A percentile compares a stretch with the other conserved stretches of the same genome.
These are phyloP conservation scores for Candida dajiaensis DNA, from an alignment of 805 yeast genomes.

Conservation along the genomic window DNA sequence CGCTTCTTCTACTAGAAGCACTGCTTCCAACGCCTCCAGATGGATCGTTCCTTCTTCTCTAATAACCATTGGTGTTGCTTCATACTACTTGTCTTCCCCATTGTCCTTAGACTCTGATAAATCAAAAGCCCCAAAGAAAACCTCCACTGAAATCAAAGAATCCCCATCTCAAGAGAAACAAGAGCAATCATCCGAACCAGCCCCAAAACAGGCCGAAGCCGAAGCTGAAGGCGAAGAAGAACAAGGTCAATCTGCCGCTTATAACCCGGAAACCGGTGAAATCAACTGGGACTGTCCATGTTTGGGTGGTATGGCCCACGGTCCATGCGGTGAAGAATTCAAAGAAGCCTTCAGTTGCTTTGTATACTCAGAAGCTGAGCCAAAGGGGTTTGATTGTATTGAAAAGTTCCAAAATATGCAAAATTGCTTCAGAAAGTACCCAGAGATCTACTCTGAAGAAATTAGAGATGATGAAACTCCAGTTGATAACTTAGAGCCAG, in stretches of 20 bases:
- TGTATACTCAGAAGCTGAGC: slow-evolving; percentile 88
- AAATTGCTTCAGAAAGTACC: slow-evolving; percentile 85
- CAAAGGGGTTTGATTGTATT: slow-evolving; percentile 94
- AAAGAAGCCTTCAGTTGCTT: slow-evolving; percentile 93
- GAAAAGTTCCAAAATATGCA: slow-evolving; percentile 90
- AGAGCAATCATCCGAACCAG: slow-evolving; percentile 2
- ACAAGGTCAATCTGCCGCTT: slow-evolving; percentile 59
- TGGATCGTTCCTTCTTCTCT: slow-evolving; percentile 17
- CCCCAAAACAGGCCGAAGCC: slow-evolving; percentile 16
- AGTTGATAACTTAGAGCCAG: slow-evolving; percentile 19
- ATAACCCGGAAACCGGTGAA: slow-evolving; percentile 95
- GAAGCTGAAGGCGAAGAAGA: slow-evolving; percentile 29
- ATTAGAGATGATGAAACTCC: slow-evolving; percentile 69
- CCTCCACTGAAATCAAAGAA: not conserved
- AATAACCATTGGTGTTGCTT: slow-evolving; percentile 13
- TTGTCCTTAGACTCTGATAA: slow-evolving; percentile 14
- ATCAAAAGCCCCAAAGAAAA: slow-evolving; percentile 2
- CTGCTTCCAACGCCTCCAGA: slow-evolving; percentile 1
- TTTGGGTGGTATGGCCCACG: slow-evolving; percentile 97
- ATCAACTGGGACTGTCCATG: slow-evolving; percentile 99
- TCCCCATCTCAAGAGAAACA: slow-evolving; percentile 2
- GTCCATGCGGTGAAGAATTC: slow-evolving; percentile 97
- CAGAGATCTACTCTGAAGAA: slow-evolving; percentile 92
- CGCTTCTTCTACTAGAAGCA: slow-evolving; percentile 5
- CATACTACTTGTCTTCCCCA: slow-evolving; percentile 15